Base-by-base conservation (phyloP, 805 yeast genomes). In the Ogataea ramenticola region DNA sequence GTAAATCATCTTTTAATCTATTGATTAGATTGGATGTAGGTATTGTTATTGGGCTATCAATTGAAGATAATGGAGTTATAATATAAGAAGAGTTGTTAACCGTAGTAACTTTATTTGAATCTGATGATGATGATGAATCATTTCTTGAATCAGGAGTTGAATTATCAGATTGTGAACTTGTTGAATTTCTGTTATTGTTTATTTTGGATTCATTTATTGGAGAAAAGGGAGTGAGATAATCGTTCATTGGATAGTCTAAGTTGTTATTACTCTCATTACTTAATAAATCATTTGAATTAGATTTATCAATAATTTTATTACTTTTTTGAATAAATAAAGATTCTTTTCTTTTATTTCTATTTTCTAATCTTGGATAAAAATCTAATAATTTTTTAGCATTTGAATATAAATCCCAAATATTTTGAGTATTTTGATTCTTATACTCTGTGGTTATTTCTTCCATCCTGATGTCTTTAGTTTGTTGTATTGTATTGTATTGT, bases 331-430 rank as follows among this genome's bases (percentile, higher is more conserved):
- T 26, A 7, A 16, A 6, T 4, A 3, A 45, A 12, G 58, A 56
- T 35, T 59, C 62, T 48, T 62, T 58, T 38, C 68, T 49, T n/a
- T 52, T 22, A 3, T 49, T 49, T 42, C 68, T 48, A 43, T 60
- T 62, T 41, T 58, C 58, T 20, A 64, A 59, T 42, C 68, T 48
- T 10, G 66, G 65, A 41, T 60, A 63, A 9, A 64, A 49, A 4
- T 63, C 64, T 15, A 64, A 44, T 10, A 64, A 39, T 34, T 56
- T 60, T 39, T 51, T 62, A 2, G 67, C 66, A 20, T 60, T 53
- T 19, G 59, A 45, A 42, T 64, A 64, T 1, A 64, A 59, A 40
- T 61, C 66, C 68, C 68, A 64, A 31, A 64, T 62, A 29, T 29
- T 14, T 14, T 29, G 32, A 29, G 32, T 29, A 29, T 9, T 29